These are phyloP conservation scores for Rhodosporidiobolus sp. DNA, from an alignment of 768 basidiomycete species.

Conservation along the genomic window DNA sequence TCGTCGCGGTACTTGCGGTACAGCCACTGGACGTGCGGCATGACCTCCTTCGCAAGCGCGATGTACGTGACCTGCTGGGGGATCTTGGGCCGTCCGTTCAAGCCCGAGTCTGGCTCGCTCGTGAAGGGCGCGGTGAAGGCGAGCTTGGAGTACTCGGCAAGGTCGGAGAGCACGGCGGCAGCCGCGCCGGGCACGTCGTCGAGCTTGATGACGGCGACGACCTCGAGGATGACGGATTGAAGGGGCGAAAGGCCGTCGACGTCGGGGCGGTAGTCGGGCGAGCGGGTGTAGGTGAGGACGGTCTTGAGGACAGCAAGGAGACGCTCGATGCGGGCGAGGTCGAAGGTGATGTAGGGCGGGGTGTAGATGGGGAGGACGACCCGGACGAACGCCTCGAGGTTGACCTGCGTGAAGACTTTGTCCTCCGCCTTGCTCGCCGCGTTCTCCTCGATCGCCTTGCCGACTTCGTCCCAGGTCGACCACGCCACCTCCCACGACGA, in stretches of 20 bases:
- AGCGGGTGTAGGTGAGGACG: conserved; percentile 66
- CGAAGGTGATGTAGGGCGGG: conserved; percentile 34
- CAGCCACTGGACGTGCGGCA: conserved; percentile 78
- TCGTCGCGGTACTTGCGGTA: conserved; percentile 65
- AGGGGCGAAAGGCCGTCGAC: conserved; percentile 63
- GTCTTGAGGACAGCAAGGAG: conserved; percentile 79
- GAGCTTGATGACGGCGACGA: conserved; percentile 66
- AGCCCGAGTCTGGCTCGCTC: conserved; percentile 46
- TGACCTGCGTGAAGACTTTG: conserved; percentile 73
- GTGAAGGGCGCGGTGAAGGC: conserved; percentile 80
- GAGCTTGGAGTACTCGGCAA: conserved; percentile 80
- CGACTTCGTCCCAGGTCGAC: conserved; percentile 61
- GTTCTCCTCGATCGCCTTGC: conserved; percentile 20
- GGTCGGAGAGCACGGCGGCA: conserved; percentile 73
- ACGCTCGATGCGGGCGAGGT: conserved; percentile 60
- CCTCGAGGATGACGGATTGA: conserved; percentile 69
- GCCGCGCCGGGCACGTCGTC: conserved; percentile 51
- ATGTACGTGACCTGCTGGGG: conserved; percentile 67
- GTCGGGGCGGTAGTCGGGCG: conserved; percentile 84
- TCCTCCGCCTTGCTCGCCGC: background rate
- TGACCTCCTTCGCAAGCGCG: conserved; percentile 77
- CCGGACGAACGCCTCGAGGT: conserved; percentile 73
- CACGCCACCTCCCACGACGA: conserved; percentile 65
- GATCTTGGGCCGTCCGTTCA: conserved; percentile 8
- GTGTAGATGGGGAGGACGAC: conserved; percentile 60